phyloP scores from a whole-genome alignment of 257 asterid genomes.

The Solanum peruvianum region DNA sequence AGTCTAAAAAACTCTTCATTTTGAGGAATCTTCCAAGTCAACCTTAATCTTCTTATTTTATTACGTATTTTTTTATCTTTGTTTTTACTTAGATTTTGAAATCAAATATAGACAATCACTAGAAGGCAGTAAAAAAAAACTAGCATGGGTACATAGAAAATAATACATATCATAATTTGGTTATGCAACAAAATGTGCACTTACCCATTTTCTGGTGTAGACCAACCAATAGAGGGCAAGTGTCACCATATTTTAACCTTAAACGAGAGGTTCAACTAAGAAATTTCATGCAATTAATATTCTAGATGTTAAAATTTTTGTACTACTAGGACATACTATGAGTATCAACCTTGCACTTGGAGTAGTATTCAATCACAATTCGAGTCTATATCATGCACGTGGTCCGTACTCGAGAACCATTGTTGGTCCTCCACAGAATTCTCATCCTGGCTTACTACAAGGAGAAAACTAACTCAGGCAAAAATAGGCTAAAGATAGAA shows the following conservation, averaged over 20 bases:
- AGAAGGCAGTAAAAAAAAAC: background rate
- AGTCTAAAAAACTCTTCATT: background rate
- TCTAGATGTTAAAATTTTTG: background rate
- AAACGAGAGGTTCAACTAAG: background rate
- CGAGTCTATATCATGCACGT: background rate
- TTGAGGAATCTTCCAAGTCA: background rate
- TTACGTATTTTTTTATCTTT: background rate
- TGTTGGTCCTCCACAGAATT: background rate
- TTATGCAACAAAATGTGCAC: background rate
- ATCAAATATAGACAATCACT: background rate
- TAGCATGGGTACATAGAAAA: background rate
- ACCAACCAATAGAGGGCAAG: conserved; percentile 11
- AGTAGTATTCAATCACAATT: background rate
- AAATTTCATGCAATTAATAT: no score
- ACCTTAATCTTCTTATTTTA: no score
- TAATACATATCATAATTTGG: background rate
- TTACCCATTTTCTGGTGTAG: conserved; percentile 49
- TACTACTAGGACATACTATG: background rate
- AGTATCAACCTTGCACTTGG: background rate
- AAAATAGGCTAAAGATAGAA: background rate
- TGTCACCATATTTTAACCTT: background rate
- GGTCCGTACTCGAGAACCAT: background rate
- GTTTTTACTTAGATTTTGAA: no score
- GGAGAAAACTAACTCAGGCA: background rate
- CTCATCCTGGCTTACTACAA: background rate